Evolutionary conservation across 805 yeast genomes (phyloP).

Genomic region (Candida broadrunensis): DNA sequence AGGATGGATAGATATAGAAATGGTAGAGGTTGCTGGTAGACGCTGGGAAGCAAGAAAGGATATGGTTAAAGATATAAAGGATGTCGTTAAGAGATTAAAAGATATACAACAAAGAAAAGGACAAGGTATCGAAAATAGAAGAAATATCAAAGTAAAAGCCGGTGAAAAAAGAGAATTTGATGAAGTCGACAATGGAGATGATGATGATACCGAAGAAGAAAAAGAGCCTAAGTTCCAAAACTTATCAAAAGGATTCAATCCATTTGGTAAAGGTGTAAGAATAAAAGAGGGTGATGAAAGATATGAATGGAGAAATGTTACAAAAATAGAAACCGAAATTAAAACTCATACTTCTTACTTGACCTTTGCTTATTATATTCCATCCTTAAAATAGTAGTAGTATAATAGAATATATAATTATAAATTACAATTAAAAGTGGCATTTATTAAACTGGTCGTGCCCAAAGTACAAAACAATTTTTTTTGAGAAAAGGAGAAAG

Average conservation of each 20-base stretch:
- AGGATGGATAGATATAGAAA: slow-evolving; percentile 86
- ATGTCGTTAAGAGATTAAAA: slow-evolving; percentile 70
- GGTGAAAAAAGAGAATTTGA: slow-evolving; percentile 17
- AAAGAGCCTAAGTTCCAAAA: slow-evolving; percentile 35
- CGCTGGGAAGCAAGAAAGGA: slow-evolving; percentile 88
- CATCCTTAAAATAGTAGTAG: neutral
- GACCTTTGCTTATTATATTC: slow-evolving; percentile 67
- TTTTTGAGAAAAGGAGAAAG: too few species aligned
- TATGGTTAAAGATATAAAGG: slow-evolving; percentile 78
- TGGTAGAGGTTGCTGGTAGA: slow-evolving; percentile 85
- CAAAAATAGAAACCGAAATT: slow-evolving; percentile 78
- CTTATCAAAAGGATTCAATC: slow-evolving; percentile 63
- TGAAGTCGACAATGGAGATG: slow-evolving; percentile 9
- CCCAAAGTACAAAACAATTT: too few species aligned
- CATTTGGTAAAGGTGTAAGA: slow-evolving; percentile 88
- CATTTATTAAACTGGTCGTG: too few species aligned
- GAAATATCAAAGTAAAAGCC: slow-evolving; percentile 33
- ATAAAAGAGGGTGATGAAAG: slow-evolving; percentile 83
- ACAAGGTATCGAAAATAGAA: slow-evolving; percentile 60
- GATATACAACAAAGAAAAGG: slow-evolving; percentile 71
- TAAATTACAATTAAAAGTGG: too few species aligned
- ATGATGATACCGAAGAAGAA: slow-evolving; percentile 12
- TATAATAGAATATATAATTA: too few species aligned
- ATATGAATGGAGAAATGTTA: slow-evolving; percentile 80
- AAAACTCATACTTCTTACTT: slow-evolving; percentile 93